A percentile compares a stretch with the other conserved stretches of the same genome.
Conservation (phyloP, 2,329 filamentous ascomycete species). For the Berkeleyomyces basicola region DNA sequence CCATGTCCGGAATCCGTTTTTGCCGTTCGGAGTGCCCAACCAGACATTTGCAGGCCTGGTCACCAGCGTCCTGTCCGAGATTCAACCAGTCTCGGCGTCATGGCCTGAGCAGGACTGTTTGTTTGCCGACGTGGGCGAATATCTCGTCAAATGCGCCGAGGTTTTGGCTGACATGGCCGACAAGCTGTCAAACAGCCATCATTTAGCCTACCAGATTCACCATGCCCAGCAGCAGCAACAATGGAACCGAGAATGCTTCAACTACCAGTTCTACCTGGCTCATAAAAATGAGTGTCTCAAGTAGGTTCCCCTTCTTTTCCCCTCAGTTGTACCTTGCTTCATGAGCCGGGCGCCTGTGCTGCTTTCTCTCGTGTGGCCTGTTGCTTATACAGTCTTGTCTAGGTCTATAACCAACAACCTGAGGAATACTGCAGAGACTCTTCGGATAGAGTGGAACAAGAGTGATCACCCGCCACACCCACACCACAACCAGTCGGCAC, state of each 20-base stretch:
- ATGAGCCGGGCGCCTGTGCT: neutral
- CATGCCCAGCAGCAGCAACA: conserved; percentile 10
- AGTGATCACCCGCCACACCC: conserved; percentile 7
- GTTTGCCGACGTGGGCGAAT: conserved; percentile 12
- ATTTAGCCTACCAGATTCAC: conserved; percentile 8
- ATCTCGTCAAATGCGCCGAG: conserved; percentile 12
- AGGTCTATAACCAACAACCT: conserved; percentile 3
- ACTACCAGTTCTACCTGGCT: conserved; percentile 8
- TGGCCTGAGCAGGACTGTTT: conserved; percentile 9
- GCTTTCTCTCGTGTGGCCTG: neutral
- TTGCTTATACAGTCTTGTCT: neutral
- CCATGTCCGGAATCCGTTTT: conserved; percentile 7
- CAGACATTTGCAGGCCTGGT: conserved; percentile 1
- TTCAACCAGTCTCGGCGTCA: conserved; percentile 4
- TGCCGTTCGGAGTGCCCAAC: conserved; percentile 7
- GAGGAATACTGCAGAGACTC: conserved; percentile 4
- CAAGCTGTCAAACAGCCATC: conserved; percentile 6
- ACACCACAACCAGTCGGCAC: conserved; percentile 1
- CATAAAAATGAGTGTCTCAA: conserved; percentile 11
- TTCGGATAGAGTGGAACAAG: conserved; percentile 10
- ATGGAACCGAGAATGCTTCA: conserved; percentile 3
- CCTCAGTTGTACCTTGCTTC: neutral
- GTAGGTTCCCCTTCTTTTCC: neutral
- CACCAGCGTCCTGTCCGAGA: conserved; percentile 4
- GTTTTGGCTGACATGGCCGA: conserved; percentile 7